Percentiles rank a stretch among this genome's conserved stretches.
These are phyloP conservation scores for Logfia minima DNA, from an alignment of 129 eudicot genomes.

Conservation along the genomic window DNA sequence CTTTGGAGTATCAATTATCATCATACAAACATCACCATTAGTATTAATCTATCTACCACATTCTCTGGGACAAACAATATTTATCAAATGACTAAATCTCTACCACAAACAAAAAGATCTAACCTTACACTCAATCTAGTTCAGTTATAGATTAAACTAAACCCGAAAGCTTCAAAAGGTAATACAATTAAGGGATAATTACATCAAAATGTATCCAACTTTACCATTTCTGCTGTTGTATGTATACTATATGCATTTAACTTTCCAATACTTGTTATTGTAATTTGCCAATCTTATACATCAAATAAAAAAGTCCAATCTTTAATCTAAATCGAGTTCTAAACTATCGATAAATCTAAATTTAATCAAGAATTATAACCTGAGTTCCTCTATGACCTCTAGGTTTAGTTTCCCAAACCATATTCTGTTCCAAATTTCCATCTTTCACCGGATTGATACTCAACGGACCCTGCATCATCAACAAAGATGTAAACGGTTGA, in stretches of 20 bases:
- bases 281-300: neutral
- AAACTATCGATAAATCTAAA: neutral
- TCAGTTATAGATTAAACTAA: neutral
- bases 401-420: constrained; percentile 48
- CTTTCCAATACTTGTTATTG: neutral
- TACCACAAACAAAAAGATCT: neutral
- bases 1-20: neutral
- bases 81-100: neutral
- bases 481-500: constrained; percentile 51
- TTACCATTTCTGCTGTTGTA: neutral
- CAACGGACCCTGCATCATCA: constrained; percentile 40
- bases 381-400: constrained; percentile 48
- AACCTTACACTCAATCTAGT: neutral
- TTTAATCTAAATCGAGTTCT: neutral
- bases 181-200: neutral
- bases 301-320: constrained; percentile 1
- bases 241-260: neutral
- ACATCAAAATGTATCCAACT: neutral
- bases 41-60: neutral
- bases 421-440: constrained; percentile 25
- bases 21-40: neutral
- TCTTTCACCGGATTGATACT: constrained; percentile 14
- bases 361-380: constrained; percentile 32
- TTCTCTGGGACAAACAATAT: neutral
- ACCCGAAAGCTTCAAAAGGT: neutral